Conservation (phyloP, 768 basidiomycete genomes). For the Crucibulum laeve region DNA sequence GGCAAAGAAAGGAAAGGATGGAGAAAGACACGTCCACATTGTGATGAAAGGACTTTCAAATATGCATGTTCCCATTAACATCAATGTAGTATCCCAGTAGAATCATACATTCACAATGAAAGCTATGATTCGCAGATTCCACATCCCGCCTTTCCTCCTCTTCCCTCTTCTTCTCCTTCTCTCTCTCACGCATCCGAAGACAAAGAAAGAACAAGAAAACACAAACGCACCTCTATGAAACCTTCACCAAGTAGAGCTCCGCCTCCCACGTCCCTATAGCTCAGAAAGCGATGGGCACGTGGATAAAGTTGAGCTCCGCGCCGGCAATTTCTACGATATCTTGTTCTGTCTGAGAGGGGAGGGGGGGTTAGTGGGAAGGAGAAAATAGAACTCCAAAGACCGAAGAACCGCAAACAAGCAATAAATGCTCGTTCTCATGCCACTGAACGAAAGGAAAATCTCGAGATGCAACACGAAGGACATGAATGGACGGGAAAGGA, state of each 20-base stretch:
- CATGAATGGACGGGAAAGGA: too few relatives aligned
- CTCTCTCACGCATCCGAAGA: background rate
- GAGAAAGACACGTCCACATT: too few relatives aligned
- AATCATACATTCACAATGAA: too few relatives aligned
- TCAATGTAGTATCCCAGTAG: too few relatives aligned
- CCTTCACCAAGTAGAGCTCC: constrained; percentile 73
- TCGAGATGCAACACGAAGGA: too few relatives aligned
- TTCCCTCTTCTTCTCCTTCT: background rate
- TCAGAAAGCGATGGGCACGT: constrained; percentile 83
- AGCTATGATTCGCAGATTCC: too few relatives aligned
- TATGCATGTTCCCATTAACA: too few relatives aligned
- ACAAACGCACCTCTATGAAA: constrained; percentile 63
- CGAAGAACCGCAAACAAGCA: background rate
- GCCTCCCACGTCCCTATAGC: constrained; percentile 70
- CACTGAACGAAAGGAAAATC: constrained; percentile 58
- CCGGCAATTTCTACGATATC: constrained; percentile 83
- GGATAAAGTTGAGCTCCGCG: constrained; percentile 82
- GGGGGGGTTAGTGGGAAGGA: background rate
- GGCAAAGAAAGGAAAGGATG: background rate
- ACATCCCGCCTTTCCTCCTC: too few relatives aligned
- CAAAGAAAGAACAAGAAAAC: too few relatives aligned
- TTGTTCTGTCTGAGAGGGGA: constrained; percentile 60
- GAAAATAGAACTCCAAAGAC: background rate
- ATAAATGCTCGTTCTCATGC: constrained; percentile 64
- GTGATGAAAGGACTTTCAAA: too few relatives aligned